Evolutionary conservation across 441 rosid genomes (phyloP).

Genomic region (Adansonia madagascariensis): DNA sequence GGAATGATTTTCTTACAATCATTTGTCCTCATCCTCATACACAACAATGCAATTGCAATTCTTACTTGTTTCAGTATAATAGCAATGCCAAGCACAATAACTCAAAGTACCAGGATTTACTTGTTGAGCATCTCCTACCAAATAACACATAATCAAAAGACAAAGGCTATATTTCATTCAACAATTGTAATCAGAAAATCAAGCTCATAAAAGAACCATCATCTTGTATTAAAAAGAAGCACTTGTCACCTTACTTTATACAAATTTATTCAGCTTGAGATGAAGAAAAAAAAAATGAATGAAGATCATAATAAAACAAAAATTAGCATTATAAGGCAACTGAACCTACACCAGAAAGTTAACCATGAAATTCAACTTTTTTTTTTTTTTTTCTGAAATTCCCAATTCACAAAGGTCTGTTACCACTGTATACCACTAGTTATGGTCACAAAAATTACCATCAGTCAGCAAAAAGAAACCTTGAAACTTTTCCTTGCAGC

Average conservation of each 20-base stretch:
- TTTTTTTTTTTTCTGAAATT: too few relatives aligned
- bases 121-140: background rate
- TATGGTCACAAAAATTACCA: constrained; percentile 36
- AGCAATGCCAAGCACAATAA: too few relatives aligned
- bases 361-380: background rate
- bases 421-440: constrained; percentile 25
- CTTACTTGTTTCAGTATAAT: background rate
- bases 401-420: constrained; percentile 24
- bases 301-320: constrained; percentile 36
- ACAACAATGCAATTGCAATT: background rate
- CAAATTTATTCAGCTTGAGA: constrained; percentile 37
- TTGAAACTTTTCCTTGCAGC: constrained; percentile 8
- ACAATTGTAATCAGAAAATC: constrained; percentile 12
- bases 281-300: constrained; percentile 32
- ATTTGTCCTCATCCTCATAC: background rate
- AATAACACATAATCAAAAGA: constrained; percentile 1
- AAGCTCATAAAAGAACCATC: constrained; percentile 36
- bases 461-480: constrained; percentile 28
- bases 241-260: constrained; percentile 32
- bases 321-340: constrained; percentile 41
- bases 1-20: background rate
- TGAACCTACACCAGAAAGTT: constrained; percentile 35
- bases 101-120: background rate
- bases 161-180: constrained; percentile 8
- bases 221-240: constrained; percentile 29